Conservation (phyloP, 257 asterid species). For the Ocimum tenuiflorum region DNA sequence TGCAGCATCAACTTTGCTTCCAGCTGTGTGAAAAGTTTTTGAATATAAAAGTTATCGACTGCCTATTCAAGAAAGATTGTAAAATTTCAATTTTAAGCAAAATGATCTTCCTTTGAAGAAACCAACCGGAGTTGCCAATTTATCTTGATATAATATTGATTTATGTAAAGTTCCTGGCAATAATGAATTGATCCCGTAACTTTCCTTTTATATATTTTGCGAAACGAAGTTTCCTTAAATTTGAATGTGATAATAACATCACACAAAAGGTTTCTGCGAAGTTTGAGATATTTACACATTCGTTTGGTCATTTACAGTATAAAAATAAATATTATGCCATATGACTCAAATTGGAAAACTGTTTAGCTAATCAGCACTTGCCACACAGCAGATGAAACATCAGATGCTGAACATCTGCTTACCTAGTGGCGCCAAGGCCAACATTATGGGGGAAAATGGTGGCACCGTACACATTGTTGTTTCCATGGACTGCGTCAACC, state of each 20-base stretch:
- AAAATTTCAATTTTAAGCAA: neutral
- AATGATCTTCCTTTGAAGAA: neutral
- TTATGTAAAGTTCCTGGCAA: neutral
- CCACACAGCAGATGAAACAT: neutral
- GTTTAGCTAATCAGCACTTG: neutral
- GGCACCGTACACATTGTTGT: constrained; percentile 81
- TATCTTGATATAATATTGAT: neutral
- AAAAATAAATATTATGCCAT: neutral
- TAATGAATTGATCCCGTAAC: neutral
- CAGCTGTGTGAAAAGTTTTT: neutral
- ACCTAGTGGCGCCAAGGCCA: constrained; percentile 85
- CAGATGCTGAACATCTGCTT: neutral
- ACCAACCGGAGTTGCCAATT: neutral
- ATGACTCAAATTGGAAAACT: neutral
- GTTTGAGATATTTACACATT: neutral
- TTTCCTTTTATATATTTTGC: neutral
- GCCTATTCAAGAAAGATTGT: neutral
- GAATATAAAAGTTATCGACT: neutral
- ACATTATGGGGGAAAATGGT: constrained; percentile 89
- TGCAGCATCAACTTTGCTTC: neutral
- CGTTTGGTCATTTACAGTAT: neutral
- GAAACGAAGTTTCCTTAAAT: neutral
- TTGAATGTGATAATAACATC: neutral
- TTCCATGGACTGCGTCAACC: constrained; percentile 86
- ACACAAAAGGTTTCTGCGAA: neutral